Evolutionary conservation across 73 alveolate genomes (phyloP), one percentile per base, ranked within the genome.

Genomic region (Paramecium bursaria): DNA sequence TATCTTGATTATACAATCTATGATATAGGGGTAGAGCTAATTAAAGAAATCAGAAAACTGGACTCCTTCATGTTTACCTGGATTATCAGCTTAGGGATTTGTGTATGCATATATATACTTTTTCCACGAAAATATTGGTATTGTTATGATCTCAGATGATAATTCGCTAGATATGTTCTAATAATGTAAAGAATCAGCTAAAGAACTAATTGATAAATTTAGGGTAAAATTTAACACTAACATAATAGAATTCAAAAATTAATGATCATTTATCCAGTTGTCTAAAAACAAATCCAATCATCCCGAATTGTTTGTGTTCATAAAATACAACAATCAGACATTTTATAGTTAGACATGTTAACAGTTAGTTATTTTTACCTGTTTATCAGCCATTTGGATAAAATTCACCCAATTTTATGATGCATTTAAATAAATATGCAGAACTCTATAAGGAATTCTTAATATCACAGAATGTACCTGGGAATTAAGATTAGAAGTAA

Each of bases 11-110:
- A 85, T 91, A 50, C 86, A 91, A 52, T 50, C 86, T 35, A 73
- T 88, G 50, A 88, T 91, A 11, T 74, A 74, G 67, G 85, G 86
- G 26, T 50, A 75, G 48, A 88, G 85, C 15, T 73, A 90, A 51
- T 80, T 91, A 13, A 89, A 90, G 31, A 90, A 85, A 76, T 75
- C 75, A 25, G 96, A 91, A 76, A 76, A 90, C 54, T 91, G 96
- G 96, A 88, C 85, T 2, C 96, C 96, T 1, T 30, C 88, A 30
- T 91, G 96, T 42, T 50, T 91, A 86, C 96, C 96, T 0, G 96
- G 96, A 14, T 80, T 91, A 35, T 91, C 96, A 3, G 91, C 95
- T 1, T 90, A 87, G 75, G 96, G 96, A 17, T 88, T 85, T 53
- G 86, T 91, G 46, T 92, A 91, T 54, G 75, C 90, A 30, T 91